phyloP scores from a whole-genome alignment of 176 grass and related monocot genomes.

The Aegilops longissima region DNA sequence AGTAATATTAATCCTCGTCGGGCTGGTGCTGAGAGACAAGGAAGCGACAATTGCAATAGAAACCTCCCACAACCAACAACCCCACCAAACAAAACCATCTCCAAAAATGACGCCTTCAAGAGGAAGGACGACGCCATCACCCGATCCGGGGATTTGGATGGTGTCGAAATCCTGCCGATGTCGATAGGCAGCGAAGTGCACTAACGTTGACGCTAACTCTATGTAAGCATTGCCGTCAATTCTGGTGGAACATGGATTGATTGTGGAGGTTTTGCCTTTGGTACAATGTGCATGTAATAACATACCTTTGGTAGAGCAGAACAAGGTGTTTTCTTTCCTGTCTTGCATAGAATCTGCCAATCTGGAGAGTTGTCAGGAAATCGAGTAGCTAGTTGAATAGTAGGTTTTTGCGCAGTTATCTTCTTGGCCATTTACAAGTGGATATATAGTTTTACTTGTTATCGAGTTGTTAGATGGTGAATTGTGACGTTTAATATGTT shows the following conservation, averaged over 20 bases:
- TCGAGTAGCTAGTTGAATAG: conserved; percentile 14
- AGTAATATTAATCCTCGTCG: too few species aligned
- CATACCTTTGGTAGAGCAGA: conserved; percentile 11
- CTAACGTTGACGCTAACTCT: conserved; percentile 28
- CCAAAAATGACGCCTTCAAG: too few species aligned
- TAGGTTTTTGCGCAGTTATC: conserved; percentile 39
- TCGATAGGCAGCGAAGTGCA: conserved; percentile 8
- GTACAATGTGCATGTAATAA: conserved; percentile 5
- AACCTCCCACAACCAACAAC: too few species aligned
- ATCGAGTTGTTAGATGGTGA: background rate
- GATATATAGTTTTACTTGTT: conserved; percentile 50
- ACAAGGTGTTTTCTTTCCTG: background rate
- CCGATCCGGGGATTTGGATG: background rate
- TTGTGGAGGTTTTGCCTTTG: conserved; percentile 2
- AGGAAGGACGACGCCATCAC: too few species aligned
- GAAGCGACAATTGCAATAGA: too few species aligned
- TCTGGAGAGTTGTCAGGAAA: background rate
- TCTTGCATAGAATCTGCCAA: conserved; percentile 21
- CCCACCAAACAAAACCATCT: too few species aligned
- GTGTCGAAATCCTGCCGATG: conserved; percentile 12
- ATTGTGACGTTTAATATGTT: background rate
- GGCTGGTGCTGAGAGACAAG: too few species aligned
- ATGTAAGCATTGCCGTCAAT: conserved; percentile 12
- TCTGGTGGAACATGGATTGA: background rate
- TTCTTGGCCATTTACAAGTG: conserved; percentile 17